These are phyloP conservation scores for Fusarium piperis DNA, from an alignment of 2,329 filamentous ascomycete genomes.

Conservation along the genomic window DNA sequence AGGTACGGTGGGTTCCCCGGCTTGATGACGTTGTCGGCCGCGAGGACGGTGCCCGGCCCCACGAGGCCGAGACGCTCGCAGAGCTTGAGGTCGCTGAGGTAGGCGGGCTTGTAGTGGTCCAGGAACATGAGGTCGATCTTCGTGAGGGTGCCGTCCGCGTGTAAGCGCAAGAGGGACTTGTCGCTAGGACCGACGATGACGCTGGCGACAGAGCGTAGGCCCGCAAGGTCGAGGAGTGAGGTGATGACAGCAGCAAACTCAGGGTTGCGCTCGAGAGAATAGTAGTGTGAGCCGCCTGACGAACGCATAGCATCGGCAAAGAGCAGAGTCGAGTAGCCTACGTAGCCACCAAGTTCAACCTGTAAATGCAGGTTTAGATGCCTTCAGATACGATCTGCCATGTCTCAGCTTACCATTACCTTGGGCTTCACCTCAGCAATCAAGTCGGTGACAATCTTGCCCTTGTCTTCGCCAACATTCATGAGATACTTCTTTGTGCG, in stretches of 20 bases:
- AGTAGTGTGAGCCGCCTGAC: conserved; percentile 72
- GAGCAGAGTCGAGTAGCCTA: conserved; percentile 83
- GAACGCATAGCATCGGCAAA: conserved; percentile 74
- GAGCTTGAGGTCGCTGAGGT: conserved; percentile 78
- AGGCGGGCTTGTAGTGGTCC: conserved; percentile 83
- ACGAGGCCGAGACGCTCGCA: conserved; percentile 77
- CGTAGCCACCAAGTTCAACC: conserved; percentile 82
- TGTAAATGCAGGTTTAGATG: conserved; percentile 11
- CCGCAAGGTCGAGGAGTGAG: conserved; percentile 77
- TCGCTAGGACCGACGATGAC: conserved; percentile 77
- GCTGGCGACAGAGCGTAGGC: conserved; percentile 74
- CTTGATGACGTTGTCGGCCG: conserved; percentile 76
- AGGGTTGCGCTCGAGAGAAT: conserved; percentile 77
- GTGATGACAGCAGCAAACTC: conserved; percentile 77
- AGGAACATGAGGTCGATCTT: conserved; percentile 79
- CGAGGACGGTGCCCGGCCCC: conserved; percentile 68
- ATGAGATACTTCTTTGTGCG: conserved; percentile 75
- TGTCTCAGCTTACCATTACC: conserved; percentile 61
- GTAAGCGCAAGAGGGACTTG: conserved; percentile 69
- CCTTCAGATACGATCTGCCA: not conserved
- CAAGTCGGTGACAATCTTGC: conserved; percentile 73
- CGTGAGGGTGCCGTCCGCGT: conserved; percentile 60
- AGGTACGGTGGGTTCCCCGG: conserved; percentile 77
- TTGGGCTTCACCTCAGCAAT: conserved; percentile 74
- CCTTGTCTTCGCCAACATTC: conserved; percentile 82